Evolutionary conservation across 2,329 filamentous ascomycete species (phyloP), one percentile per base, ranked within the genome.

Genomic region (Diplocarpon rosae): DNA sequence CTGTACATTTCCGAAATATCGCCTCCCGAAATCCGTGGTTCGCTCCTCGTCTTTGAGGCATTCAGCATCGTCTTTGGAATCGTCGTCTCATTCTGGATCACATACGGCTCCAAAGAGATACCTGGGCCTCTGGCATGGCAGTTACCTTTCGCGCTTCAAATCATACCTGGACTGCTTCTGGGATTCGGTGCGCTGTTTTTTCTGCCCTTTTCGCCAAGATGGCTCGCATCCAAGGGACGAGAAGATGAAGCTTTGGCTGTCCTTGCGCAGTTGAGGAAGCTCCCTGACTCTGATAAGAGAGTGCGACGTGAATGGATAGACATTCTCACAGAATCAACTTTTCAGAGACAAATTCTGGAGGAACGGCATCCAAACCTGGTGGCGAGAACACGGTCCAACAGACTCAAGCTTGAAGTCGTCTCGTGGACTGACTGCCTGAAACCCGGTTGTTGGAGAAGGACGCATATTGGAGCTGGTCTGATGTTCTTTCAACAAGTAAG

Each of bases 21-120:
- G 1, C 69, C 77, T 10, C 78, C 78, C 1, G 76, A 83, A 56
- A 68, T 81, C 16, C 68, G 79, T 45, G 80, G 80, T 29, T 70
- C 76, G 9, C 66, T 83, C 3, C 76, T 83, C 12, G 75, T 72
- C 2, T 66, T 82, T n/a, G 76, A 83, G 45, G 76, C 79, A 49
- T 67, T 83, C 14, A 71, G 74, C 2, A 78, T 75, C 46, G 74
- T 70, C 1, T 63, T 75, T 29, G 72, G 72, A 12, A 71, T 75
- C 42, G 66, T 69, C 60, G 61, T 71, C 13, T 64, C 65, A 0
- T 69, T 69, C 57, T 71, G 68, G 67, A 58, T 68, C 29, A 65
- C 63, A 16, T 70, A 69, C 39, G 67, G 63, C 15, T 66, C 16
- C 46, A 51, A 24, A 16, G 44, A 14, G 40, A 34, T 56, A 50